phyloP scores from a whole-genome alignment of 208 protist genomes.

The Lotmaria passim region DNA sequence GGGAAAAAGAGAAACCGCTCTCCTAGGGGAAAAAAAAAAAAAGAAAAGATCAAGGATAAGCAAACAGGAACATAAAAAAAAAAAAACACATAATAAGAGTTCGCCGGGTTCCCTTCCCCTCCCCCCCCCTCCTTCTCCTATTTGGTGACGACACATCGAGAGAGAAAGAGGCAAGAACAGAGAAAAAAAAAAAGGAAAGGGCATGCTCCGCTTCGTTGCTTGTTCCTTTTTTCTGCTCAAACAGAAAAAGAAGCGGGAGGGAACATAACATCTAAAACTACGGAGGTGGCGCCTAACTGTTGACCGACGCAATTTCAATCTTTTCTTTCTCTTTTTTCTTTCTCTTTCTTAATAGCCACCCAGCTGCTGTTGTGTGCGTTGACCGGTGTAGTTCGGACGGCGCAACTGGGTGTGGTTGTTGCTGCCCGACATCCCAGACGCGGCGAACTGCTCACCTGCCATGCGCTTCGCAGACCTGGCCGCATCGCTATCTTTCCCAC shows the following conservation, averaged over 20 bases:
- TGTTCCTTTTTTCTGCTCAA: too few species aligned
- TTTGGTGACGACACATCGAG: too few species aligned
- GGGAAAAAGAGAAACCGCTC: neutral
- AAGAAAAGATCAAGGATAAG: constrained; percentile 11
- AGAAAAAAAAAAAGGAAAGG: too few species aligned
- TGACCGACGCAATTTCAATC: constrained; percentile 8
- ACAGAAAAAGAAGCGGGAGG: constrained; percentile 13
- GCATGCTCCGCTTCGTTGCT: too few species aligned
- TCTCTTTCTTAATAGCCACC: constrained; percentile 4
- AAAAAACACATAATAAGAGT: too few species aligned
- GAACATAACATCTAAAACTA: too few species aligned
- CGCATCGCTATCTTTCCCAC: neutral
- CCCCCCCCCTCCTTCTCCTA: too few species aligned
- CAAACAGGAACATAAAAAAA: constrained; percentile 3
- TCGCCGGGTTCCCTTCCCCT: too few species aligned
- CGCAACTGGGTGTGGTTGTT: constrained; percentile 4
- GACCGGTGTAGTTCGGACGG: neutral
- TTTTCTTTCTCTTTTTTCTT: neutral
- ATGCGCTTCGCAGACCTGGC: neutral
- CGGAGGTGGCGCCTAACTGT: too few species aligned
- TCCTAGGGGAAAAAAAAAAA: constrained; percentile 10
- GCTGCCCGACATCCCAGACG: neutral
- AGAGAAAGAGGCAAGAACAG: too few species aligned
- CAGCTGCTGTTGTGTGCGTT: constrained; percentile 8
- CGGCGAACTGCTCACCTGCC: neutral